These are phyloP conservation scores for Lunasporangiospora selenospora DNA, from an alignment of 192 early-diverging fungal genomes.

Conservation along the genomic window DNA sequence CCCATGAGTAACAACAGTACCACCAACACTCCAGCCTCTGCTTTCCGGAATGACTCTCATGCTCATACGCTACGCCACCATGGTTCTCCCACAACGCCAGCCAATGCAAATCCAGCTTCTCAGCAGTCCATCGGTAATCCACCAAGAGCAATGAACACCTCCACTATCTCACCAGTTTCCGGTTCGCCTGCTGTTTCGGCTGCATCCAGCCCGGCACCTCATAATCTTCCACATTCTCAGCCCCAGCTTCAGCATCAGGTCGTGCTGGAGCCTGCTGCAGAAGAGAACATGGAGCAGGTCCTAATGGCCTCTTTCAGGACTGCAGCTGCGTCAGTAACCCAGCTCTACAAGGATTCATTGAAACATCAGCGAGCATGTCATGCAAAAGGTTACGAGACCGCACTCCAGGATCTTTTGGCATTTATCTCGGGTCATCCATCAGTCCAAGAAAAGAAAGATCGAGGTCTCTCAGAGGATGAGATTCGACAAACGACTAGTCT, in stretches of 20 bases:
- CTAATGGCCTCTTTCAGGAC: conserved; percentile 60
- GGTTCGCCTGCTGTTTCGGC: neutral
- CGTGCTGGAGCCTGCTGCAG: neutral
- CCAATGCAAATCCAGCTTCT: neutral
- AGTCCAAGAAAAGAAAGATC: conserved; percentile 33
- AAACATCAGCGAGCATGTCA: conserved; percentile 56
- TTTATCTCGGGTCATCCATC: conserved; percentile 54
- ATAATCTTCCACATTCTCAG: neutral
- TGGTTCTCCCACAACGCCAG: neutral
- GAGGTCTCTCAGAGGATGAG: conserved; percentile 35
- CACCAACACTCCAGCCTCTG: conserved; percentile 1
- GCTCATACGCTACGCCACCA: conserved; percentile 1
- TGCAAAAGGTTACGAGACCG: conserved; percentile 58
- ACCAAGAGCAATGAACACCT: neutral
- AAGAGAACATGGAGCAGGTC: conserved; percentile 54
- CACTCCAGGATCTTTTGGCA: conserved; percentile 57
- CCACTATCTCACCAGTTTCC: neutral
- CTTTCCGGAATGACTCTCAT: conserved; percentile 26
- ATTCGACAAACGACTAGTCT: conserved; percentile 34
- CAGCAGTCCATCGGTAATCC: neutral
- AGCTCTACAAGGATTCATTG: conserved; percentile 62
- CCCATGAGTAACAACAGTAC: conserved; percentile 38
- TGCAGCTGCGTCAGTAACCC: conserved; percentile 57
- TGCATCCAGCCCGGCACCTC: neutral
- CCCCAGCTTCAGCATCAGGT: neutral